Evolutionary conservation across 208 protist species (phyloP), one percentile per base, ranked within the genome.

Genomic region (Trypanosoma boissoni): DNA sequence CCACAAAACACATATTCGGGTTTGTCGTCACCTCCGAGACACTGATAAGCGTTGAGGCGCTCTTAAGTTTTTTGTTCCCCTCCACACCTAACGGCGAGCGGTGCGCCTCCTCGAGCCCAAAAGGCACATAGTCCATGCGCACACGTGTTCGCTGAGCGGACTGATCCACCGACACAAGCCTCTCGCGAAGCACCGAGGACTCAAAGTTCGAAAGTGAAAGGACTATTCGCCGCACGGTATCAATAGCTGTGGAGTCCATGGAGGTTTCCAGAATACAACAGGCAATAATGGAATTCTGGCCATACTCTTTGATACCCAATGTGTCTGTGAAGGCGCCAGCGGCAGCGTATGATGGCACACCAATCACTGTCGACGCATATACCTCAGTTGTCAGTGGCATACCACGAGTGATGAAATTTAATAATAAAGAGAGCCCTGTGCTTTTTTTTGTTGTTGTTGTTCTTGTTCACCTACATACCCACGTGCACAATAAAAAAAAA

Each of bases 1-100:
- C 74, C 0, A 88, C 56, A 49, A 76, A 81, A 68, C 80, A 88
- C 50, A 64, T 60, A 42, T 88, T 78, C 3, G 63, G 61, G 37
- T 72, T 66, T 20, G 55, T 65, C 1, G 71, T 77, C 16, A 88
- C 67, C 14, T 3, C 36, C n/a, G 51, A 67, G 14, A 88, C 49
- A 21, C 43, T 64, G 31, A 75, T 68, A 6, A 56, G 52, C 5
- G 68, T 82, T 0, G 42, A 34, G 1, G 65, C 72, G 0, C 21
- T 9, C 0, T 44, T 24, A n/a, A 83, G 26, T 0, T 27, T 39
- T 2, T 27, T 27, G 21, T 58, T 74, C 10, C 69, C 80, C 16
- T 58, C 41, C 16, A 51, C 42, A 2, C 69, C 70, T 51, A 88
- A 79, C 3, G 74, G 70, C 0, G 76, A 81, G 12, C 80, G 80